These are phyloP conservation scores for Zasmidium cellare DNA, from an alignment of 2,329 filamentous ascomycete species.

Conservation along the genomic window DNA sequence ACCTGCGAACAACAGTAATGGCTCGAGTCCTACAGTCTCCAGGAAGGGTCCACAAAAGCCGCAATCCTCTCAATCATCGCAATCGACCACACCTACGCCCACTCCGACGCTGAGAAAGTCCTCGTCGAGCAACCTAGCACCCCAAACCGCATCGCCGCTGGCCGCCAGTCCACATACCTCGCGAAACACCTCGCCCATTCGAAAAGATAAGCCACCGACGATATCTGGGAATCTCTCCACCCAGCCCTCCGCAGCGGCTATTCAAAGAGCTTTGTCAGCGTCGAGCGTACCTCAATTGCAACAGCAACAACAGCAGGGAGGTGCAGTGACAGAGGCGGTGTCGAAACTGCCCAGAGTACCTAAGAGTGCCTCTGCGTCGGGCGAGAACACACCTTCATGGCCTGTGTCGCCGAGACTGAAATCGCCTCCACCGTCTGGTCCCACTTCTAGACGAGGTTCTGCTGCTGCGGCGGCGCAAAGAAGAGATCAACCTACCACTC, in stretches of 20 bases:
- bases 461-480: constrained; percentile 20
- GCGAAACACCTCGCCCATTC: constrained; percentile 49
- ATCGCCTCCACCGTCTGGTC: constrained; percentile 64
- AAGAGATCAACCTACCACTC: constrained; percentile 40
- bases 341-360: constrained; percentile 58
- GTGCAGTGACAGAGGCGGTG: constrained; percentile 57
- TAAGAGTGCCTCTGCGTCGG: constrained; percentile 58
- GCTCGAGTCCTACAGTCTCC: constrained; percentile 6
- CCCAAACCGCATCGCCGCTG: constrained; percentile 34
- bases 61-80: constrained; percentile 9
- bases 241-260: constrained; percentile 61
- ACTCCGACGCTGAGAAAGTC: constrained; percentile 28
- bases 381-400: constrained; percentile 64
- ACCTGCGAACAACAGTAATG: constrained; percentile 25
- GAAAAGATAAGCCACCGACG: constrained; percentile 44
- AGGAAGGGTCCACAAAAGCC: constrained; percentile 16
- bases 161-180: constrained; percentile 47
- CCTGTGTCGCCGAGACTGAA: constrained; percentile 74
- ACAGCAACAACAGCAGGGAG: constrained; percentile 36
- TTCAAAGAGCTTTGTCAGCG: constrained; percentile 68
- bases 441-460: constrained; percentile 47
- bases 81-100: constrained; percentile 10
- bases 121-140: constrained; percentile 30
- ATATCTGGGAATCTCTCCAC: constrained; percentile 40
- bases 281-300: constrained; percentile 67